Percentiles rank a stretch among this genome's conserved stretches.
phyloP scores from a whole-genome alignment of 805 yeast species.

The Diddensiella transvaalensis region DNA sequence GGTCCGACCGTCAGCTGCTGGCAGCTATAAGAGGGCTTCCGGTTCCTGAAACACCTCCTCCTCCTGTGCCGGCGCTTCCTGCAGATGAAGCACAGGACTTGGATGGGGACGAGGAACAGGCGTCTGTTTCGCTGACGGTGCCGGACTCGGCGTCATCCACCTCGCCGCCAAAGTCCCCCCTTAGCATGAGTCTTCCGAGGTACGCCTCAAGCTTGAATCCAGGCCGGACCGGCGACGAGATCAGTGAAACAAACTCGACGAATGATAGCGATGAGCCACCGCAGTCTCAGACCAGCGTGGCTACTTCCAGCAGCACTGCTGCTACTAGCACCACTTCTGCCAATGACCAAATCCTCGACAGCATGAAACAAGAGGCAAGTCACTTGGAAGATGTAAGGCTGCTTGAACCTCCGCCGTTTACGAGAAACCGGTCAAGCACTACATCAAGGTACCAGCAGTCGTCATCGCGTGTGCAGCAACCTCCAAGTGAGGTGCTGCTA shows the following conservation, averaged over 20 bases:
- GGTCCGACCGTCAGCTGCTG: constrained; percentile 70
- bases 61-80: constrained; percentile 2
- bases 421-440: constrained; percentile 21
- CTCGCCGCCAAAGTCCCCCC: neutral
- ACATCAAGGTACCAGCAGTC: constrained; percentile 13
- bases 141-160: neutral
- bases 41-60: constrained; percentile 17
- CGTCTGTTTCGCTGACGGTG: constrained; percentile 1
- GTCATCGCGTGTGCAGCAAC: neutral
- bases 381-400: neutral
- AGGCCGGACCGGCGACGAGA: neutral
- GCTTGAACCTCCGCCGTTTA: constrained; percentile 7
- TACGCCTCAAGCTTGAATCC: constrained; percentile 1
- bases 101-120: constrained; percentile 1
- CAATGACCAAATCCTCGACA: neutral
- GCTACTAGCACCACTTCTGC: neutral
- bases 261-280: neutral
- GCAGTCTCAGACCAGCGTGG: neutral
- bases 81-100: neutral
- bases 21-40: constrained; percentile 35
- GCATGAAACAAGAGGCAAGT: neutral
- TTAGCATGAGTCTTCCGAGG: neutral
- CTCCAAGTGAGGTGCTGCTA: constrained; percentile 47
- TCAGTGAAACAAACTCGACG: neutral
- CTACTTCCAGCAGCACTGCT: neutral